Conservation (phyloP, 768 basidiomycete genomes). For the Leccinum disarticulatum region DNA sequence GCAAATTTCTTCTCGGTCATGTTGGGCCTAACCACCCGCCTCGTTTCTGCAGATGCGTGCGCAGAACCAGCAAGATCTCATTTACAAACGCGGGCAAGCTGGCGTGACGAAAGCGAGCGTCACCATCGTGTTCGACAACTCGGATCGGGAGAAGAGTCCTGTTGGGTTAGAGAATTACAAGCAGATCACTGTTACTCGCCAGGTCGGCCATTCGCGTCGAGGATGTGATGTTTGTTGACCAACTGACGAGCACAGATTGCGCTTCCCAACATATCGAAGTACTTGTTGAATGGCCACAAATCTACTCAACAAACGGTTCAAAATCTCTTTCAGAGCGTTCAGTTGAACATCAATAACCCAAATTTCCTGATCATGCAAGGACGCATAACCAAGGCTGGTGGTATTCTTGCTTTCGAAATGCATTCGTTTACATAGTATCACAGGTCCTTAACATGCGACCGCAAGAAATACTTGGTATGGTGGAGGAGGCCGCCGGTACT, state of each 20-base stretch:
- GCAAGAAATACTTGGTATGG: slow-evolving; percentile 96
- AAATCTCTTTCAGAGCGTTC: slow-evolving; percentile 92
- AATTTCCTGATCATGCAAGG: slow-evolving; percentile 99
- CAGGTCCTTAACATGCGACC: slow-evolving; percentile 96
- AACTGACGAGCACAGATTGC: slow-evolving; percentile 61
- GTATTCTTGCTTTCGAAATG: background rate
- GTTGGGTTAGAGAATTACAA: slow-evolving; percentile 74
- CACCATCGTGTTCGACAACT: slow-evolving; percentile 98
- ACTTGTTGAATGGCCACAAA: slow-evolving; percentile 95
- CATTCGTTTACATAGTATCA: background rate
- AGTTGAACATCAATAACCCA: slow-evolving; percentile 99
- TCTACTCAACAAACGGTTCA: slow-evolving; percentile 82
- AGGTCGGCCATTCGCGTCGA: slow-evolving; percentile 50
- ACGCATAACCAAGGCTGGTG: slow-evolving; percentile 88
- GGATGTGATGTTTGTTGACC: background rate
- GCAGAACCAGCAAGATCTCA: slow-evolving; percentile 93
- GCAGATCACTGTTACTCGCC: slow-evolving; percentile 96
- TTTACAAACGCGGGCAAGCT: slow-evolving; percentile 98
- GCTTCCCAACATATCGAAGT: slow-evolving; percentile 91
- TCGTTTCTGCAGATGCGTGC: slow-evolving; percentile 75
- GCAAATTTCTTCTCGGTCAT: slow-evolving; percentile 15
- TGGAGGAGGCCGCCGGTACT: slow-evolving; percentile 97
- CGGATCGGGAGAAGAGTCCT: slow-evolving; percentile 81
- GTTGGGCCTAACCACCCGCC: background rate
- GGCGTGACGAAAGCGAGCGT: slow-evolving; percentile 97